Percentiles rank a stretch among this genome's conserved stretches.
Conservation (phyloP, 495 filamentous ascomycete species). For the Neurospora sp. region DNA sequence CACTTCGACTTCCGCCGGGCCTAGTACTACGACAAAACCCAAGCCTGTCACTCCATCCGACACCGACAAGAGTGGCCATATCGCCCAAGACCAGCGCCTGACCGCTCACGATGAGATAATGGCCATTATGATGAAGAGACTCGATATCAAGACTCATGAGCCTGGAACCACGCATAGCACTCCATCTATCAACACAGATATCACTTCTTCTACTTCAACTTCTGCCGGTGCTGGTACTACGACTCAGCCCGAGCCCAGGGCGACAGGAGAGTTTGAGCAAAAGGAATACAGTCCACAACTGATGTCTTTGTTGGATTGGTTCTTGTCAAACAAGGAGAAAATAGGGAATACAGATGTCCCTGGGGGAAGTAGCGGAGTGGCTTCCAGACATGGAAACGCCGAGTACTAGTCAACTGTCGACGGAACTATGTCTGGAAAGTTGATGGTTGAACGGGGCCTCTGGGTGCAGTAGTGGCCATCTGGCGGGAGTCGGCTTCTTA, state of each 20-base stretch:
- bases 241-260: not conserved
- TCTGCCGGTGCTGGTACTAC: not conserved
- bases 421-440: constrained; percentile 30
- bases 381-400: not conserved
- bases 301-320: not conserved
- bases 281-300: not conserved
- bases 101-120: not conserved
- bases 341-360: not conserved
- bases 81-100: not conserved
- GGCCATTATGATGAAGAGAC: not conserved
- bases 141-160: too few species aligned
- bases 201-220: not conserved
- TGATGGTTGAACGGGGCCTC: constrained; percentile 31
- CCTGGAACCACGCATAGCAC: too few species aligned
- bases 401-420: constrained; percentile 25
- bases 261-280: not conserved
- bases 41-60: too few species aligned
- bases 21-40: not conserved
- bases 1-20: not conserved
- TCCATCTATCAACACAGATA: not conserved
- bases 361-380: not conserved
- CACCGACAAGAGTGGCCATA: too few species aligned
- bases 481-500: constrained; percentile 44
- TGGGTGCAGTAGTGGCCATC: constrained; percentile 27
- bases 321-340: not conserved